These are phyloP conservation scores for Cenococcum geophilum DNA, from an alignment of 495 filamentous ascomycete genomes.

Conservation along the genomic window DNA sequence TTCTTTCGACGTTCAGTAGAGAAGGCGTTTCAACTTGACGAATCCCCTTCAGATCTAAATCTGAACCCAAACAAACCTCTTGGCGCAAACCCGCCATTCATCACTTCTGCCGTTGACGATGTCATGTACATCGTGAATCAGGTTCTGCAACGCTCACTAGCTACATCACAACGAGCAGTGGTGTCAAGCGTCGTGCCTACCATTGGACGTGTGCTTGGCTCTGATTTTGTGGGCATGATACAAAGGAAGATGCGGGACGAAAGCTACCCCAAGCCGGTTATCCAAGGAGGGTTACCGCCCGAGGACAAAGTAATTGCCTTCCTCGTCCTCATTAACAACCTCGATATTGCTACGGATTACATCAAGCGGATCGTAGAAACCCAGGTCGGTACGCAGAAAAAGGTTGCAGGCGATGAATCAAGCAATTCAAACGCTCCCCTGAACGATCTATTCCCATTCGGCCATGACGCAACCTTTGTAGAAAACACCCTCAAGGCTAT, in stretches of 20 bases:
- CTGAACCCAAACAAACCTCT: conserved; percentile 64
- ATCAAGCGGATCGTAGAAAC: conserved; percentile 73
- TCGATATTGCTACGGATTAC: conserved; percentile 87
- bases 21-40: conserved; percentile 97
- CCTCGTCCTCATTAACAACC: conserved; percentile 88
- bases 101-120: conserved; percentile 93
- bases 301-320: conserved; percentile 81
- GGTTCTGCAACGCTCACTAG: conserved; percentile 74
- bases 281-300: conserved; percentile 71
- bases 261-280: conserved; percentile 68
- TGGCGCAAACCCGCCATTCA: conserved; percentile 71
- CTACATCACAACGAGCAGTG: conserved; percentile 73
- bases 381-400: conserved; percentile 45
- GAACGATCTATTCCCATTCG: conserved; percentile 67
- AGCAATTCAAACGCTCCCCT: conserved; percentile 39
- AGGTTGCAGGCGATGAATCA: background rate
- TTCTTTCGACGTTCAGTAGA: conserved; percentile 95
- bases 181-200: conserved; percentile 71
- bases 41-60: conserved; percentile 72
- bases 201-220: conserved; percentile 76
- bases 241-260: conserved; percentile 97
- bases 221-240: conserved; percentile 94
- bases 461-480: conserved; percentile 63
- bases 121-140: conserved; percentile 99
- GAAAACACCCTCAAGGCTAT: conserved; percentile 60